These are phyloP conservation scores for Pythium myriotylum DNA, from an alignment of 352 stramenopile species.

Conservation along the genomic window DNA sequence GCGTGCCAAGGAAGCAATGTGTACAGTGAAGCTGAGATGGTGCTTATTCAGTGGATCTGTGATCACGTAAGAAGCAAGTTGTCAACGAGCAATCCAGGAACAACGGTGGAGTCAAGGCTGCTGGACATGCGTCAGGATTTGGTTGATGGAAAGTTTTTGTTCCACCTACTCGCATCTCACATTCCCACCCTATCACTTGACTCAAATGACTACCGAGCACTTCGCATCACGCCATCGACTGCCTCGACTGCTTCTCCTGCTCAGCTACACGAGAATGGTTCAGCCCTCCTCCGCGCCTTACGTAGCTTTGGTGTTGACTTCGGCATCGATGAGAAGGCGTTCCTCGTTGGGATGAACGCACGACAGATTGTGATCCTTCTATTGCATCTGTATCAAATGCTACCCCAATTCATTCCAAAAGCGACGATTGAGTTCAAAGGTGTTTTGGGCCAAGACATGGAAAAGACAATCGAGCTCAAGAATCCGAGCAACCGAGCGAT, in stretches of 20 bases:
- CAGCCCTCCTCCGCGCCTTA: constrained; percentile 62
- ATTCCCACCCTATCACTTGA: constrained; percentile 78
- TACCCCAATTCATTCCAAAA: constrained; percentile 93
- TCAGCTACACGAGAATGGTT: constrained; percentile 63
- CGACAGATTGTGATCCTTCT: constrained; percentile 85
- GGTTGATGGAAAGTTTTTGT: constrained; percentile 77
- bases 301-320: constrained; percentile 78
- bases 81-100: constrained; percentile 6
- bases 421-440: constrained; percentile 93
- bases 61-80: constrained; percentile 54
- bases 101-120: constrained; percentile 32
- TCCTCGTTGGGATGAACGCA: constrained; percentile 59
- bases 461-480: constrained; percentile 93
- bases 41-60: constrained; percentile 91
- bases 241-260: constrained; percentile 4
- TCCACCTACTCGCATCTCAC: constrained; percentile 86
- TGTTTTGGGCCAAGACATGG: constrained; percentile 80
- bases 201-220: constrained; percentile 72
- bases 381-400: constrained; percentile 89
- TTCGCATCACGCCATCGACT: constrained; percentile 30
- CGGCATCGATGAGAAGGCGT: constrained; percentile 52
- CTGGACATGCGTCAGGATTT: constrained; percentile 70
- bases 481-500: constrained; percentile 88
- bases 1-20: constrained; percentile 85
- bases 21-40: constrained; percentile 90